Percentiles rank a stretch among this genome's conserved stretches.
Evolutionary conservation across 352 stramenopile genomes (phyloP).

Genomic region (Phytophthora sansomeana): DNA sequence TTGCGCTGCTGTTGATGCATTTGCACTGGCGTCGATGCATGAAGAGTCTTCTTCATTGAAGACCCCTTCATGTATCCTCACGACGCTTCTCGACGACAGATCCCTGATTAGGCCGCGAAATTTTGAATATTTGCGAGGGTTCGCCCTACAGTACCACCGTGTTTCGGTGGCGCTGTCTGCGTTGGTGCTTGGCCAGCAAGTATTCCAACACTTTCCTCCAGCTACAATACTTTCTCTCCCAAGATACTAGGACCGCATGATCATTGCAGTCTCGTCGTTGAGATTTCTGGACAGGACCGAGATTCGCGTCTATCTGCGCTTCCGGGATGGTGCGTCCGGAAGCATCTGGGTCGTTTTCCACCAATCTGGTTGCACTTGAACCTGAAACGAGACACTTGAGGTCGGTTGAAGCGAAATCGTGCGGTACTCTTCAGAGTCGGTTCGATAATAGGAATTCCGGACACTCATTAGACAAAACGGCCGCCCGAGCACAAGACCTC

Average conservation of each 20-base stretch:
- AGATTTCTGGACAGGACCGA: slow-evolving; percentile 28
- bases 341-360: slow-evolving; percentile 8
- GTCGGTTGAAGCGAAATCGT: slow-evolving; percentile 4
- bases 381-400: not conserved
- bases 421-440: slow-evolving; percentile 27
- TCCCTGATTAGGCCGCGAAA: not conserved
- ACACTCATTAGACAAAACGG: slow-evolving; percentile 26
- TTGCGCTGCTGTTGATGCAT: not conserved
- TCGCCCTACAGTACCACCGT: not conserved
- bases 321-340: slow-evolving; percentile 20
- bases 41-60: no score
- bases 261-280: no score
- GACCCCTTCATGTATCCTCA: not conserved
- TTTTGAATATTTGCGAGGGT: slow-evolving; percentile 13
- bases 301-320: slow-evolving; percentile 23
- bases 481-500: not conserved
- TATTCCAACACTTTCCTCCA: no score
- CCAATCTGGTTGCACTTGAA: slow-evolving; percentile 4
- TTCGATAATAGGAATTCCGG: slow-evolving; percentile 20
- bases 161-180: not conserved
- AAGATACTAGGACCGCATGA: no score
- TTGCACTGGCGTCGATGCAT: not conserved
- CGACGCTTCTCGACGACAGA: no score
- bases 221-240: no score
- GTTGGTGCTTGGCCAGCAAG: not conserved